Conservation (phyloP, 371 early-diverging fungal genomes). For the Mortierella polycephala region DNA sequence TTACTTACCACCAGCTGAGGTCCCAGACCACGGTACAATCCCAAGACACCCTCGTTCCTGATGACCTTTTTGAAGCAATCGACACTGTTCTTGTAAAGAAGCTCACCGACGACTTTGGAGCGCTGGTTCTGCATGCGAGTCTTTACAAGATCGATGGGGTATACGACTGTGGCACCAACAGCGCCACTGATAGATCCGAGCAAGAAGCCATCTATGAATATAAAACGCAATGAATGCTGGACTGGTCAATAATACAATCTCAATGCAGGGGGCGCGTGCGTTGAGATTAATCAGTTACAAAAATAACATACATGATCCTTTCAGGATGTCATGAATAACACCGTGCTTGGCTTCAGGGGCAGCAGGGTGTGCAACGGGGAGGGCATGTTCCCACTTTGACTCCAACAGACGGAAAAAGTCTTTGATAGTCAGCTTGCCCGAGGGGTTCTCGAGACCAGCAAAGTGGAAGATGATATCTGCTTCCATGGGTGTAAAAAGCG, state of each 20-base stretch:
- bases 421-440: constrained; percentile 62
- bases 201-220: constrained; percentile 71
- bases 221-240: neutral
- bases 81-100: constrained; percentile 91
- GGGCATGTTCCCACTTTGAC: constrained; percentile 67
- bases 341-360: constrained; percentile 42
- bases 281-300: neutral
- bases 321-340: constrained; percentile 48
- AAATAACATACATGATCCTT: constrained; percentile 56
- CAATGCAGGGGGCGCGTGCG: neutral
- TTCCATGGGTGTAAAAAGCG: constrained; percentile 86
- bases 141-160: constrained; percentile 98
- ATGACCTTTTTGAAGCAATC: constrained; percentile 96
- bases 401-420: constrained; percentile 77
- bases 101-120: constrained; percentile 89
- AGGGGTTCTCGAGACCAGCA: constrained; percentile 72
- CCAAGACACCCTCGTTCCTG: constrained; percentile 90
- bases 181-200: constrained; percentile 96
- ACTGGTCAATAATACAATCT: too few species aligned
- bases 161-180: constrained; percentile 95
- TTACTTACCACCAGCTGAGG: constrained; percentile 87
- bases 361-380: constrained; percentile 21
- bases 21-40: constrained; percentile 95
- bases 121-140: constrained; percentile 99
- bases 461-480: constrained; percentile 85